Conservation (phyloP, 148 eudicot genomes). For the Cornus controversa region DNA sequence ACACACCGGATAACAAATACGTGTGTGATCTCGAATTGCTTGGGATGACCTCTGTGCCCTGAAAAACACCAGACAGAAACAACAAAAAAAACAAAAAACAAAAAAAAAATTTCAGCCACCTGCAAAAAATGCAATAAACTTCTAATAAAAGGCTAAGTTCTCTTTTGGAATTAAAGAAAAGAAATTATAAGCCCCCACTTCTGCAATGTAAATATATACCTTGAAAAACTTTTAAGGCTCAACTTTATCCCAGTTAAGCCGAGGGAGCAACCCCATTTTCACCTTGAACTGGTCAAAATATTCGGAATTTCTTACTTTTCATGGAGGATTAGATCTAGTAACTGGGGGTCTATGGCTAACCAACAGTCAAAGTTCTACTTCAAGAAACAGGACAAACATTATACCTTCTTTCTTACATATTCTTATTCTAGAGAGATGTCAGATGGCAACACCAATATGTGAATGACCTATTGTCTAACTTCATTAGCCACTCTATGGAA, state of each 20-base stretch:
- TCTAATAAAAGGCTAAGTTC: too few relatives aligned
- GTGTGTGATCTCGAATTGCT: conserved; percentile 90
- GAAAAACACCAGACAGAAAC: conserved; percentile 6
- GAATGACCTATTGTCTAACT: not conserved
- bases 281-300: too few relatives aligned
- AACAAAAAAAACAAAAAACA: too few relatives aligned
- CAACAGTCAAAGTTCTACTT: not conserved
- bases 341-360: too few relatives aligned
- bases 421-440: not conserved
- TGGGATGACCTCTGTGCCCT: conserved; percentile 90
- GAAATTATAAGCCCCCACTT: not conserved
- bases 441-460: not conserved
- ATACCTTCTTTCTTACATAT: too few relatives aligned
- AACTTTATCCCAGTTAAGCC: too few relatives aligned
- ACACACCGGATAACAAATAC: conserved; percentile 84
- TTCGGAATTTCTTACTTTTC: too few relatives aligned
- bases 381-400: not conserved
- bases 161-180: too few relatives aligned
- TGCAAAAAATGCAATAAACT: not conserved
- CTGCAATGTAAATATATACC: too few relatives aligned
- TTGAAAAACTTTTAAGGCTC: not conserved
- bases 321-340: too few relatives aligned
- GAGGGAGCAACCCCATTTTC: too few relatives aligned
- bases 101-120: not conserved
- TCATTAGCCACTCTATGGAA: not conserved